phyloP scores from a whole-genome alignment of 2,329 filamentous ascomycete genomes.

The Epichloe glyceriae region DNA sequence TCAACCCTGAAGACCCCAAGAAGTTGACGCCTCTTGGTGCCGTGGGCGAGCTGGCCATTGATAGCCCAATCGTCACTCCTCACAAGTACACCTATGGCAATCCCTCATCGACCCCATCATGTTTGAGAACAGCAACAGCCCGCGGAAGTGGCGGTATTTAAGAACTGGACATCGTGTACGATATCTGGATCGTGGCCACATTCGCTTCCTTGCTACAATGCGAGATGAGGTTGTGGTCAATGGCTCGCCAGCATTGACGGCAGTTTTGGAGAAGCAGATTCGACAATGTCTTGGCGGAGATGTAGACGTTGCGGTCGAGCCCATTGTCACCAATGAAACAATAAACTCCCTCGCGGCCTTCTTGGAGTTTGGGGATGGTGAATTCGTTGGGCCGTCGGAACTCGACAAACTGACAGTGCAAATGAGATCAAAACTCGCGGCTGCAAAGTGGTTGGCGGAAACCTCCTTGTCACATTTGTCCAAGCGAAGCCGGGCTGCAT shows the following conservation, averaged over 20 bases:
- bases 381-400: constrained; percentile 24
- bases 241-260: constrained; percentile 26
- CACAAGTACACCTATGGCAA: constrained; percentile 22
- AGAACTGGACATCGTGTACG: constrained; percentile 39
- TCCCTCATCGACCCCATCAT: constrained; percentile 15
- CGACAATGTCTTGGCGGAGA: constrained; percentile 32
- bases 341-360: constrained; percentile 33
- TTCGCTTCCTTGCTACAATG: constrained; percentile 33
- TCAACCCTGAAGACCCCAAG: constrained; percentile 37
- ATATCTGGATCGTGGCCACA: constrained; percentile 33
- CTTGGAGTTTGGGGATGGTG: constrained; percentile 31
- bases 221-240: constrained; percentile 28
- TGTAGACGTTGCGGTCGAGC: constrained; percentile 36
- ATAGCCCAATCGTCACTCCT: constrained; percentile 29
- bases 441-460: constrained; percentile 31
- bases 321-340: constrained; percentile 30
- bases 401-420: constrained; percentile 24
- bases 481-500: constrained; percentile 13
- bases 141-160: constrained; percentile 25
- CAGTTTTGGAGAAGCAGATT: constrained; percentile 33
- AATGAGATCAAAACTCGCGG: constrained; percentile 30
- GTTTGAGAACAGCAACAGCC: constrained; percentile 11
- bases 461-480: constrained; percentile 23
- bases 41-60: constrained; percentile 46
- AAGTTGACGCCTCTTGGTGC: constrained; percentile 40